Evolutionary conservation across 768 basidiomycete species (phyloP).

Genomic region (Mycena latifolia): DNA sequence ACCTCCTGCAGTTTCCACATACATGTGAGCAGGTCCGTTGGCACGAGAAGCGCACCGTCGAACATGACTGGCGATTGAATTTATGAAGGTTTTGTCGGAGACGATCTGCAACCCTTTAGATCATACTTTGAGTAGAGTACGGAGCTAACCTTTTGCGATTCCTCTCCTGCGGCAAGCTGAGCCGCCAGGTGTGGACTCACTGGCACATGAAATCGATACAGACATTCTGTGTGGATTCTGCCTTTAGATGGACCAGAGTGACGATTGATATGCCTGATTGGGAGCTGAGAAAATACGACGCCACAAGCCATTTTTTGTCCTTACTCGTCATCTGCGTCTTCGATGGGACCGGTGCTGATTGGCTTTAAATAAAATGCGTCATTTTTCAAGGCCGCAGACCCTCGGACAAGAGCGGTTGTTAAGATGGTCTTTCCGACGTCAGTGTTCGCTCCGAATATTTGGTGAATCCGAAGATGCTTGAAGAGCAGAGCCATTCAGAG

Average conservation of each 20-base stretch:
- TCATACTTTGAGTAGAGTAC: neutral
- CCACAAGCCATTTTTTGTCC: conserved; percentile 37
- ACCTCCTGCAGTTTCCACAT: conserved; percentile 97
- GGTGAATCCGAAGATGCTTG: conserved; percentile 87
- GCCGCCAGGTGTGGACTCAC: conserved; percentile 95
- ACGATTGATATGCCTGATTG: conserved; percentile 73
- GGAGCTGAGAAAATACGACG: conserved; percentile 4
- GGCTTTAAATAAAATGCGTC: conserved; percentile 86
- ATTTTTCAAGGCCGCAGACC: conserved; percentile 69
- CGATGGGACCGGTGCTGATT: conserved; percentile 85
- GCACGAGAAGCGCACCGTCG: conserved; percentile 57
- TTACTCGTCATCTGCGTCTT: conserved; percentile 90
- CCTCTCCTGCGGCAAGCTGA: conserved; percentile 53
- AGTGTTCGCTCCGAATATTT: conserved; percentile 96
- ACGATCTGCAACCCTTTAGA: conserved; percentile 58
- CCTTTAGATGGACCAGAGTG: conserved; percentile 56
- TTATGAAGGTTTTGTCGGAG: conserved; percentile 75
- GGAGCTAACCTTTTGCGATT: conserved; percentile 44
- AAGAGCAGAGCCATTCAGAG: conserved; percentile 82
- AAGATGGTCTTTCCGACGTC: conserved; percentile 96
- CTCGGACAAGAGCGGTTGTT: conserved; percentile 85
- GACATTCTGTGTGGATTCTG: conserved; percentile 71
- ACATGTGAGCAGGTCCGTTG: conserved; percentile 67
- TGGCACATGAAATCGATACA: conserved; percentile 89
- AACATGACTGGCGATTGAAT: conserved; percentile 74